phyloP scores from a whole-genome alignment of 1,139 yeast species.

The Insectozyma bohioensis region DNA sequence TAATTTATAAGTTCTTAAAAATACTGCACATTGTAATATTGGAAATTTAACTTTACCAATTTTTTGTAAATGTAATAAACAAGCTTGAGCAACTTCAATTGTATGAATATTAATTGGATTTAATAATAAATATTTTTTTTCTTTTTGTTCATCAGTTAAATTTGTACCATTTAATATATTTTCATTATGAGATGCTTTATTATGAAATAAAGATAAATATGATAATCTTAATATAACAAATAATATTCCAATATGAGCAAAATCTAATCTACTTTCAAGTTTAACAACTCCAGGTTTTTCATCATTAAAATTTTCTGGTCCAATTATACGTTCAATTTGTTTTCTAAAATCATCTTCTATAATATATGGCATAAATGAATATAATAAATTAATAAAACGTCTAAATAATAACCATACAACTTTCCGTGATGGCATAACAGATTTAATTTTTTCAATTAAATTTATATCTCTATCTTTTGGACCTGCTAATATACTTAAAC shows the following conservation, averaged over 20 bases:
- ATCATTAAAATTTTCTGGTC: conserved; percentile 23
- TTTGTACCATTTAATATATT: conserved; percentile 20
- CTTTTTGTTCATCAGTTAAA: conserved; percentile 18
- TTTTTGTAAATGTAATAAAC: conserved; percentile 28
- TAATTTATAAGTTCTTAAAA: conserved; percentile 44
- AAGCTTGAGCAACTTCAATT: conserved; percentile 28
- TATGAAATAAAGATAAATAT: conserved; percentile 35
- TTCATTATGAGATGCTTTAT: conserved; percentile 29
- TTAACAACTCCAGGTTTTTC: conserved; percentile 13
- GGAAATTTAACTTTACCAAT: conserved; percentile 24
- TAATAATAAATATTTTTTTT: conserved; percentile 32
- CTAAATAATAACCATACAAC: conserved; percentile 29
- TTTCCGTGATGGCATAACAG: conserved; percentile 30
- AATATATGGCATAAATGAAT: conserved; percentile 31
- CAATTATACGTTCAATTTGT: conserved; percentile 24
- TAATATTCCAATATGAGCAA: conserved; percentile 32
- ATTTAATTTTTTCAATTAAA: conserved; percentile 25
- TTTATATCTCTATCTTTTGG: conserved; percentile 25
- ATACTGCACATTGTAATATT: conserved; percentile 33
- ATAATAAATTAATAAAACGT: conserved; percentile 25
- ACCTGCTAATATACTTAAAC: conserved; percentile 26
- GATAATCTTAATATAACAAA: conserved; percentile 31
- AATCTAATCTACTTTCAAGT: conserved; percentile 29
- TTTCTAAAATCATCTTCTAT: conserved; percentile 27
- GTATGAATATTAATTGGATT: conserved; percentile 29